These are phyloP conservation scores for Annulohypoxylon bovei DNA, from an alignment of 495 filamentous ascomycete species.

Conservation along the genomic window DNA sequence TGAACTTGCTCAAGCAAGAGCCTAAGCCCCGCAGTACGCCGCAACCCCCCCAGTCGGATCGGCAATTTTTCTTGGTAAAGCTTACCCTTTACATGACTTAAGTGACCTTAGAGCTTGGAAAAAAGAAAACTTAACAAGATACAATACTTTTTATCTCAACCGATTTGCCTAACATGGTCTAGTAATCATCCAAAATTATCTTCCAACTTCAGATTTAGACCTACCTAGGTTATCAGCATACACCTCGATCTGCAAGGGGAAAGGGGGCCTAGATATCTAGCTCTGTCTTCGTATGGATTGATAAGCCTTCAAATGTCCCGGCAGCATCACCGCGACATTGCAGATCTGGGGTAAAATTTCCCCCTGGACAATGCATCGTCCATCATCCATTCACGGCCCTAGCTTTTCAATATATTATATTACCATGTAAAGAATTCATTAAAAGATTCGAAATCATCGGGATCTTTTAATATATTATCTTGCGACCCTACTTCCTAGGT, in stretches of 20 bases:
- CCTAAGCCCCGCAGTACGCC: slow-evolving; percentile 16
- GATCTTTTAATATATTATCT: neutral
- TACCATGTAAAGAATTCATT: neutral
- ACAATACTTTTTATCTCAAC: neutral
- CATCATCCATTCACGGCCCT: neutral
- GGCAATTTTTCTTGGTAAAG: slow-evolving; percentile 29
- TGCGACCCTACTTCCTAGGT: neutral
- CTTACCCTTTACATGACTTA: neutral
- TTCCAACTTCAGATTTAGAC: neutral
- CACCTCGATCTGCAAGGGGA: slow-evolving; percentile 20
- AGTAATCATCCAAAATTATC: neutral
- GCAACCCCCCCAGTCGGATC: slow-evolving; percentile 25
- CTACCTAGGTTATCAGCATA: neutral
- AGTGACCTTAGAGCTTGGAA: slow-evolving; percentile 9
- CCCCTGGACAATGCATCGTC: slow-evolving; percentile 2
- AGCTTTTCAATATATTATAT: neutral
- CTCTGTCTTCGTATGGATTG: neutral
- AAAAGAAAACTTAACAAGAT: slow-evolving; percentile 9
- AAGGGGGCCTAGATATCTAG: slow-evolving; percentile 9
- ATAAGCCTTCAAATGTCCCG: slow-evolving; percentile 1
- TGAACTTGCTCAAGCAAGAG: neutral
- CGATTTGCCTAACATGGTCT: neutral
- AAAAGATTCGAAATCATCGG: neutral
- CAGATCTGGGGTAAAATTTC: slow-evolving; percentile 36
- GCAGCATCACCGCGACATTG: slow-evolving; percentile 17